Conservation (phyloP, 257 asterid genomes). For the Przewalskia tangutica region DNA sequence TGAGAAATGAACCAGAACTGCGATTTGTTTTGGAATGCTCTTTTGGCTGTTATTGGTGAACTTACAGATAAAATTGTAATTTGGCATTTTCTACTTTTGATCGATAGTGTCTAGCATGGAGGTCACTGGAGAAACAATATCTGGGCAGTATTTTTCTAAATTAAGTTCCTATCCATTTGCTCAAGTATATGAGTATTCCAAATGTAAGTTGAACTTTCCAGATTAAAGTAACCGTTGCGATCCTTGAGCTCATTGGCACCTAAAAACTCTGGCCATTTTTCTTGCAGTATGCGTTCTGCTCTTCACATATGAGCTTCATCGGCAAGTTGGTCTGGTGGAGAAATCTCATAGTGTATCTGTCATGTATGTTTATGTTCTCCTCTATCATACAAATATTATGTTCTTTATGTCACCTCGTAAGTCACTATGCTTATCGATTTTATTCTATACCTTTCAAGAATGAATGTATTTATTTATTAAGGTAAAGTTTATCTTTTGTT, state of each 20-base stretch:
- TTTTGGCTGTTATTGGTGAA: background rate
- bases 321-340: constrained; percentile 32
- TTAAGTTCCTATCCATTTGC: constrained; percentile 56
- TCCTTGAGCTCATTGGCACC: constrained; percentile 8
- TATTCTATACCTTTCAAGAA: background rate
- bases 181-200: constrained; percentile 66
- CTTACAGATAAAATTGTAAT: background rate
- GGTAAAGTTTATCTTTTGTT: background rate
- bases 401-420: background rate
- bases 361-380: constrained; percentile 31
- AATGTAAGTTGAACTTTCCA: constrained; percentile 42
- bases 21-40: background rate
- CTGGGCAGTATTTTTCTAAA: constrained; percentile 42
- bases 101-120: constrained; percentile 39
- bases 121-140: constrained; percentile 40
- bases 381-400: background rate
- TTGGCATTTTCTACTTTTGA: background rate
- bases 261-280: constrained; percentile 8
- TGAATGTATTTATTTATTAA: background rate
- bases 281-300: constrained; percentile 65
- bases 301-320: constrained; percentile 85
- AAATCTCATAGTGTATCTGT: constrained; percentile 55
- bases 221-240: constrained; percentile 1
- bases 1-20: background rate
- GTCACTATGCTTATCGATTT: background rate